Evolutionary conservation across 345 rosid species (phyloP).

Genomic region (Raphanus sativus): DNA sequence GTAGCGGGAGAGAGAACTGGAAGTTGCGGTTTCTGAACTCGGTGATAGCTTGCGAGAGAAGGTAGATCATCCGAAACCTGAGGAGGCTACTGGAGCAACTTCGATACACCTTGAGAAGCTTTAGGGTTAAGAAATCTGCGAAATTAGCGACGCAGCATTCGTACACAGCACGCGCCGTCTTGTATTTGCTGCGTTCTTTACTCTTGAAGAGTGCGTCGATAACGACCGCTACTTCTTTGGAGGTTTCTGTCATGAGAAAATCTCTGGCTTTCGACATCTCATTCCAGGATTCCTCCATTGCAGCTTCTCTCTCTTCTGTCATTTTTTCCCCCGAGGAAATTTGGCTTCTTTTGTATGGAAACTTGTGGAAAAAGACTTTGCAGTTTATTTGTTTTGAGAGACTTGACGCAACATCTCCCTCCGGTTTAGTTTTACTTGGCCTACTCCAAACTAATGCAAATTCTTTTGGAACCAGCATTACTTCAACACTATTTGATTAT

Average conservation of each 20-base stretch:
- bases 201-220: background rate
- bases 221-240: background rate
- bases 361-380: background rate
- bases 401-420: background rate
- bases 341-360: background rate
- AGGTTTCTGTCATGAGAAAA: background rate
- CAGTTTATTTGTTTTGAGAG: background rate
- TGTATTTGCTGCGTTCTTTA: background rate
- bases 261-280: background rate
- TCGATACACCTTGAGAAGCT: background rate
- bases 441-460: too few species aligned
- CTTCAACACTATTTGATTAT: too few species aligned
- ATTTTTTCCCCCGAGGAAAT: background rate
- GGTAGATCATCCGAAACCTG: background rate
- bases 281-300: background rate
- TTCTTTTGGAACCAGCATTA: too few species aligned
- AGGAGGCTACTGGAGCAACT: background rate
- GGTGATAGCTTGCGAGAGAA: background rate
- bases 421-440: background rate
- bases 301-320: background rate
- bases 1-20: background rate
- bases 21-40: background rate
- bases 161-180: background rate
- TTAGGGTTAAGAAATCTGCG: background rate
- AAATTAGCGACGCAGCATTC: background rate